Percentiles rank a stretch among this genome's conserved stretches.
These are phyloP conservation scores for Arachnopeziza araneosa DNA, from an alignment of 2,329 filamentous ascomycete species.

Conservation along the genomic window DNA sequence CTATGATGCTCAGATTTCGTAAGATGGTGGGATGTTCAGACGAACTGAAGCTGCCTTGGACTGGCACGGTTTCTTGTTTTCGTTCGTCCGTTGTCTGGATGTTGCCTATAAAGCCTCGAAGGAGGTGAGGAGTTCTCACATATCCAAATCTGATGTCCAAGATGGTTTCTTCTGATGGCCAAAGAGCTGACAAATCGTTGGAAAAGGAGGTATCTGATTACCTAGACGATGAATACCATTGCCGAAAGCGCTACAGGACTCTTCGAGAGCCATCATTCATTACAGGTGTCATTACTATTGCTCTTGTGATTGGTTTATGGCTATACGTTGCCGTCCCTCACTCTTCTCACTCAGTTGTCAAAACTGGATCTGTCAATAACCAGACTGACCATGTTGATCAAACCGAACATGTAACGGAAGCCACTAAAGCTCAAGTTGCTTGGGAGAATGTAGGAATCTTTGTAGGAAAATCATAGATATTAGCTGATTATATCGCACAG, in stretches of 20 bases:
- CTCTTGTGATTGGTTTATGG: background rate
- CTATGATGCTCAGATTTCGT: background rate
- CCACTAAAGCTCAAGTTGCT: background rate
- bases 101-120: background rate
- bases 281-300: background rate
- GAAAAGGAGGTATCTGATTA: background rate
- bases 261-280: background rate
- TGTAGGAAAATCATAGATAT: background rate
- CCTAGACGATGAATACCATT: background rate
- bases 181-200: background rate
- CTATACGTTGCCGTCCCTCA: background rate
- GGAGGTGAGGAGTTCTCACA: background rate
- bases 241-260: background rate
- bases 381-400: background rate
- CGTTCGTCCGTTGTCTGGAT: background rate
- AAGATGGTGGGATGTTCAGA: background rate
- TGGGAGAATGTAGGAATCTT: background rate
- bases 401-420: background rate
- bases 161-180: background rate
- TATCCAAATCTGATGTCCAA: background rate
- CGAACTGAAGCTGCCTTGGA: background rate
- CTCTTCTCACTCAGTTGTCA: background rate
- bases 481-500: constrained; percentile 18
- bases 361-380: background rate
- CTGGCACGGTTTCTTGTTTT: background rate